These are phyloP conservation scores for Phytophthora pinifolia DNA, from an alignment of 352 stramenopile species.

Conservation along the genomic window DNA sequence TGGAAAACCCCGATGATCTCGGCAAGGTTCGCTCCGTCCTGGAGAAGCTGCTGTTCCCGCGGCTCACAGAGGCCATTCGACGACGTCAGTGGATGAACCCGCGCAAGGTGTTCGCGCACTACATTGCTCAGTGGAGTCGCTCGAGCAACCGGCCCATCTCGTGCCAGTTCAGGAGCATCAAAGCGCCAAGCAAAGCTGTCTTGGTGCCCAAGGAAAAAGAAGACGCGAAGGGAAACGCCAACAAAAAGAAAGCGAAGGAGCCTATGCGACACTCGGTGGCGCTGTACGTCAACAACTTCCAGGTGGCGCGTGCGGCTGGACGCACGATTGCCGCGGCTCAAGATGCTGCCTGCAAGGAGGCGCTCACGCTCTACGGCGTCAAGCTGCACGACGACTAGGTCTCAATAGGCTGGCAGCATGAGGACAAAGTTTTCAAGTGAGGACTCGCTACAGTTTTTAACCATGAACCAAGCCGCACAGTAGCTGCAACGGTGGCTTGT, in stretches of 20 bases:
- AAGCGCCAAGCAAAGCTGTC: slow-evolving; percentile 15
- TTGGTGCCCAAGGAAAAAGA: slow-evolving; percentile 31
- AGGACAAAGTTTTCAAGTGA: too few relatives aligned
- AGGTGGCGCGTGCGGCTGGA: slow-evolving; percentile 58
- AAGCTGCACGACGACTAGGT: slow-evolving; percentile 45
- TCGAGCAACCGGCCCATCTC: slow-evolving; percentile 30
- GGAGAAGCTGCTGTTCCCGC: slow-evolving; percentile 59
- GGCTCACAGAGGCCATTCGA: slow-evolving; percentile 70
- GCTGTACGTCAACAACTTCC: slow-evolving; percentile 66
- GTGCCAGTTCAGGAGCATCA: slow-evolving; percentile 59
- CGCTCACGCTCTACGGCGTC: slow-evolving; percentile 67
- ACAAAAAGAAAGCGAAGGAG: slow-evolving; percentile 28
- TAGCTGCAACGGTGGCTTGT: slow-evolving; percentile 1
- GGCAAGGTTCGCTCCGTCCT: slow-evolving; percentile 65
- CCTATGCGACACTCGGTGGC: slow-evolving; percentile 52
- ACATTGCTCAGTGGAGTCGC: slow-evolving; percentile 58
- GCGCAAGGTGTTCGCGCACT: slow-evolving; percentile 65
- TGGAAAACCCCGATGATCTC: slow-evolving; percentile 68
- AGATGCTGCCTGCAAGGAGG: slow-evolving; percentile 66
- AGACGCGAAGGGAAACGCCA: slow-evolving; percentile 10
- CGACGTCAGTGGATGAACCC: slow-evolving; percentile 85
- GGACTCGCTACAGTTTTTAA: too few relatives aligned
- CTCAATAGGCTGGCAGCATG: slow-evolving; percentile 5
- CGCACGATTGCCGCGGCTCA: slow-evolving; percentile 71
- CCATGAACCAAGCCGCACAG: not conserved